Evolutionary conservation across 495 filamentous ascomycete species (phyloP).

Genomic region (Penicillium coffeae): DNA sequence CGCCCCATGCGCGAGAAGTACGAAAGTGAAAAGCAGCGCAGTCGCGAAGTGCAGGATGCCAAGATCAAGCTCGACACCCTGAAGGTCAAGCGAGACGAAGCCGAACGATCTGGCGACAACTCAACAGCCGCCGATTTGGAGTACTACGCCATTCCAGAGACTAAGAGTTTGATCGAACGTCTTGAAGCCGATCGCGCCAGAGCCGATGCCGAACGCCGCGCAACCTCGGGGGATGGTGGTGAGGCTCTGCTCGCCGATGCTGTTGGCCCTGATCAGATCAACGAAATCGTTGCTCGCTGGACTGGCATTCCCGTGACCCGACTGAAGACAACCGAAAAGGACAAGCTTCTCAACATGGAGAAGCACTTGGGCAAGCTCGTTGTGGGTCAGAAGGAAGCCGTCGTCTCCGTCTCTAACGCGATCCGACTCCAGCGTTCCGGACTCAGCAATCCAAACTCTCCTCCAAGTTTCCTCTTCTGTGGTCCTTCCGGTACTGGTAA

Average conservation of each 20-base stretch:
- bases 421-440: slow-evolving; percentile 93
- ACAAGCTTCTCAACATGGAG: slow-evolving; percentile 96
- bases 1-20: slow-evolving; percentile 92
- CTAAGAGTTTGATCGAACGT: slow-evolving; percentile 69
- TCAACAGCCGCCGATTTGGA: slow-evolving; percentile 82
- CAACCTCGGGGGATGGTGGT: slow-evolving; percentile 50
- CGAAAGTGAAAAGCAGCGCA: slow-evolving; percentile 81
- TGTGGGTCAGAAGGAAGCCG: slow-evolving; percentile 93
- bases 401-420: slow-evolving; percentile 87
- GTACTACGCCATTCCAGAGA: slow-evolving; percentile 96
- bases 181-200: slow-evolving; percentile 77
- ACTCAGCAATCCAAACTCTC: slow-evolving; percentile 90
- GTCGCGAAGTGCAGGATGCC: slow-evolving; percentile 89
- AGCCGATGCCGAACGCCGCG: slow-evolving; percentile 70
- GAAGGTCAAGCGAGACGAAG: slow-evolving; percentile 86
- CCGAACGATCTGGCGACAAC: slow-evolving; percentile 78
- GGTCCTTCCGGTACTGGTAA: slow-evolving; percentile 98
- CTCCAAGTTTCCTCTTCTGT: slow-evolving; percentile 96
- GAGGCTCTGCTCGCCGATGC: slow-evolving; percentile 78
- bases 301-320: slow-evolving; percentile 95
- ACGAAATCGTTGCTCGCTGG: slow-evolving; percentile 94
- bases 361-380: slow-evolving; percentile 75
- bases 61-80: slow-evolving; percentile 89
- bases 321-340: slow-evolving; percentile 92
- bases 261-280: slow-evolving; percentile 97